Evolutionary conservation across 352 stramenopile species (phyloP), one percentile per base, ranked within the genome.

Genomic region (Globisporangium cylindrosporum): DNA sequence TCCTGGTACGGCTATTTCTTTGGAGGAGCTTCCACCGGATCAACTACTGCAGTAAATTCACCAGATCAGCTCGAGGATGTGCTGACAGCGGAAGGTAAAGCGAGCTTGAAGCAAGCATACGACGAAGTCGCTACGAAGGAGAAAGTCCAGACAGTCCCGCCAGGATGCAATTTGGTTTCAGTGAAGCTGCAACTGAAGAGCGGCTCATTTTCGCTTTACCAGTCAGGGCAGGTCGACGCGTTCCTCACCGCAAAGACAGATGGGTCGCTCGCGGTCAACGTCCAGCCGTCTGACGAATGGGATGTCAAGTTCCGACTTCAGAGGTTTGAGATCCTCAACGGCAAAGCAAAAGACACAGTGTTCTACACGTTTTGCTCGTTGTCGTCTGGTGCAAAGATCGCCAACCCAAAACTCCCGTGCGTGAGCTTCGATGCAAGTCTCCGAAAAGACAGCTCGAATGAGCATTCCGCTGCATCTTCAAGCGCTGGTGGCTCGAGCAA

Each of bases 1-100:
- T 89, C 84, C 1, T 95, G 88, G 88, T 95, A 93, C 59, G 82
- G 75, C 15, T 95, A 94, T 57, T 93, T 95, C 62, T 95, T 95
- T 49, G 79, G 82, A 48, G 72, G 70, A 6, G 66, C 78, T 20
- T 20, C 69, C 14, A 18, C 66, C 22, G 14, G 36, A 8, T 22
- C 59, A 25, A 67, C 46, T 3, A 9, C 65, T 10, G 48, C 69
- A 62, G 73, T 24, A 25, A n/a, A 62, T 53, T 64, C n/a, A 32
- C 59, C 65, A n/a, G 72, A 70, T n/a, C 65, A 74, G 41, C 24
- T 78, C n/a, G 72, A 83, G 2, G 62, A 80, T 27, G 75, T 92
- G 22, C 64, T 94, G 2, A 89, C 80, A 29, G 87, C 71, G 14
- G 79, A 92, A 73, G 87, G 87, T 3, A 79, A 82, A 14, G 84